Conservation (phyloP, 2,329 filamentous ascomycete species). For the Alternaria metachromatica region DNA sequence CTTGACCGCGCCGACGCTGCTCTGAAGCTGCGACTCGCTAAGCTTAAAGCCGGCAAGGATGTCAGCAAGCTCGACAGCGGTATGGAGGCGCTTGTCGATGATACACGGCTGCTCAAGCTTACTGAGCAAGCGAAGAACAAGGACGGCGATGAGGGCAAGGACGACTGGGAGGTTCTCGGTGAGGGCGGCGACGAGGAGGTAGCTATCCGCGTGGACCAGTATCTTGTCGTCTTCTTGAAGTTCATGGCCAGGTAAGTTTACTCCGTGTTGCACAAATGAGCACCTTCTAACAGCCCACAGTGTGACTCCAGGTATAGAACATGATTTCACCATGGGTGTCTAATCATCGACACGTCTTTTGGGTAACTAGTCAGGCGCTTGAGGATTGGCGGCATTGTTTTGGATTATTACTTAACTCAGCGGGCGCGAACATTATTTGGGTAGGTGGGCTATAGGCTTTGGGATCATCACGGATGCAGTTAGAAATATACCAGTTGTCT, state of each 20-base stretch:
- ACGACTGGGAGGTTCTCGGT: conserved; percentile 69
- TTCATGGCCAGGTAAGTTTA: conserved; percentile 61
- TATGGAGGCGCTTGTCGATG: conserved; percentile 86
- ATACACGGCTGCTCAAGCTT: conserved; percentile 70
- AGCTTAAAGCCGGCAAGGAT: conserved; percentile 69
- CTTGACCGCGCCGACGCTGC: conserved; percentile 94
- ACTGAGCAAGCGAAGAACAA: conserved; percentile 56
- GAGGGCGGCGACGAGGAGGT: conserved; percentile 73
- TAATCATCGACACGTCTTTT: conserved; percentile 51
- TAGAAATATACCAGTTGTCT: not conserved
- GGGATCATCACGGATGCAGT: not conserved
- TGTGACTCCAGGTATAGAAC: conserved; percentile 95
- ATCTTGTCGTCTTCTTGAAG: conserved; percentile 86
- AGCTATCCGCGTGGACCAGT: conserved; percentile 86
- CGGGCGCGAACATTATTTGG: conserved; percentile 2
- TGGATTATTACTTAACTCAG: conserved; percentile 2
- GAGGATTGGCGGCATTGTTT: conserved; percentile 8
- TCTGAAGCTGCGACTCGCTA: conserved; percentile 84
- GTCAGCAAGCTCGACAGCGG: conserved; percentile 64
- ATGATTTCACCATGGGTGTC: conserved; percentile 96
- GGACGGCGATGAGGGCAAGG: conserved; percentile 50
- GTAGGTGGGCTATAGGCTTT: not conserved
- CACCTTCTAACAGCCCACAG: conserved; percentile 67
- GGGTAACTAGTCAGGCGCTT: not conserved
- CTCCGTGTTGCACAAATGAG: conserved; percentile 50